phyloP scores from a whole-genome alignment of 148 eudicot genomes.

The Fagopyrum esculentum region DNA sequence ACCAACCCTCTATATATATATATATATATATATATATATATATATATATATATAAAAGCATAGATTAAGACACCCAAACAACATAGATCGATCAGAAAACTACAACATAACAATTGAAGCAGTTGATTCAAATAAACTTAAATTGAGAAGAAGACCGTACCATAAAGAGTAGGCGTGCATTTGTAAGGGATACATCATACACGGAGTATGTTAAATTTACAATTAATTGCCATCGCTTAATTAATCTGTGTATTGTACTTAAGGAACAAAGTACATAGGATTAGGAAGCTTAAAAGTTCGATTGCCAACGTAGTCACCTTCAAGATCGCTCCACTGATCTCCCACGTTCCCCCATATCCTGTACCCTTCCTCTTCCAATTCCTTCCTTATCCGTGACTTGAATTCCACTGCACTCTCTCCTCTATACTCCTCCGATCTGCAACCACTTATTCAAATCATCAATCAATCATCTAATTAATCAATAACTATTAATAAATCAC shows the following conservation, averaged over 20 bases:
- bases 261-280: conserved; percentile 89
- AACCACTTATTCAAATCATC: too few relatives aligned
- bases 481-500: too few relatives aligned
- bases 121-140: too few relatives aligned
- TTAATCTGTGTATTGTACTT: not conserved
- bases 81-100: too few relatives aligned
- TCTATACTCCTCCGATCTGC: conserved; percentile 29
- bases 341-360: conserved; percentile 91
- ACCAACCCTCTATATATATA: too few relatives aligned
- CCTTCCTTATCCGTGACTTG: conserved; percentile 47
- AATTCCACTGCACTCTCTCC: conserved; percentile 48
- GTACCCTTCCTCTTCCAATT: conserved; percentile 53
- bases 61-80: too few relatives aligned
- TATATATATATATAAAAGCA: too few relatives aligned
- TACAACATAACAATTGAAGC: too few relatives aligned
- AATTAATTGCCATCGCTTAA: too few relatives aligned
- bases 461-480: not conserved
- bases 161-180: not conserved
- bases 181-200: not conserved
- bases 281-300: conserved; percentile 81
- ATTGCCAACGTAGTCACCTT: conserved; percentile 55
- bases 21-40: too few relatives aligned
- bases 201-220: too few relatives aligned
- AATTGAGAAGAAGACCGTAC: too few relatives aligned
- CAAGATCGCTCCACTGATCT: conserved; percentile 88